These are phyloP conservation scores for Boletus sp. DNA, from an alignment of 768 basidiomycete genomes.

Conservation along the genomic window DNA sequence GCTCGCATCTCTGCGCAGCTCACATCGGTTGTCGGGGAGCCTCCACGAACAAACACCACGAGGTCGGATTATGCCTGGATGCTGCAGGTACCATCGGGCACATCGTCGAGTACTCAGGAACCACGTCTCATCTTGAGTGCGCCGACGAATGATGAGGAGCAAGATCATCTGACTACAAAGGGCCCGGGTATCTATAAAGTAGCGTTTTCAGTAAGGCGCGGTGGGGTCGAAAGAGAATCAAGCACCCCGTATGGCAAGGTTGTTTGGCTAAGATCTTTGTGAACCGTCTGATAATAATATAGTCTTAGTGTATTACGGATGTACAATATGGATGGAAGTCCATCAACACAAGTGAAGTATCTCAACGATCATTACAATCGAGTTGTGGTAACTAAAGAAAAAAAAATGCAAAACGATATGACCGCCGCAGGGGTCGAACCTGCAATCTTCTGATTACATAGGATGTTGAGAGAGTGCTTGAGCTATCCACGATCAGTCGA, in stretches of 20 bases:
- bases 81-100: conserved; percentile 36
- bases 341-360: too few species aligned
- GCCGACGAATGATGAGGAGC: conserved; percentile 39
- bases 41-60: conserved; percentile 30
- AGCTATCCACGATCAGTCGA: conserved; percentile 45
- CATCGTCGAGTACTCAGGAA: neutral
- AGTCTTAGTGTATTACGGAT: neutral
- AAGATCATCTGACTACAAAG: conserved; percentile 25
- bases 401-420: conserved; percentile 8
- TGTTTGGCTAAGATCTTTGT: conserved; percentile 34
- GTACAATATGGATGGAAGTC: too few species aligned
- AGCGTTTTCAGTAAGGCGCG: conserved; percentile 41
- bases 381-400: too few species aligned
- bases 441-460: conserved; percentile 81
- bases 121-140: conserved; percentile 37
- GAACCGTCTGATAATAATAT: neutral
- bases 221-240: conserved; percentile 30
- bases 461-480: conserved; percentile 54
- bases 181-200: conserved; percentile 52
- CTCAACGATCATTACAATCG: too few species aligned
- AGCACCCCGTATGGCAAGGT: conserved; percentile 52
- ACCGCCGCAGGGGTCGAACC: conserved; percentile 73
- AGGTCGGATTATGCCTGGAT: conserved; percentile 38
- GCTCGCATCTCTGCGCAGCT: conserved; percentile 37
- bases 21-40: conserved; percentile 46